Evolutionary conservation across 1,139 yeast species (phyloP).

Genomic region (Candida tunisiensis): DNA sequence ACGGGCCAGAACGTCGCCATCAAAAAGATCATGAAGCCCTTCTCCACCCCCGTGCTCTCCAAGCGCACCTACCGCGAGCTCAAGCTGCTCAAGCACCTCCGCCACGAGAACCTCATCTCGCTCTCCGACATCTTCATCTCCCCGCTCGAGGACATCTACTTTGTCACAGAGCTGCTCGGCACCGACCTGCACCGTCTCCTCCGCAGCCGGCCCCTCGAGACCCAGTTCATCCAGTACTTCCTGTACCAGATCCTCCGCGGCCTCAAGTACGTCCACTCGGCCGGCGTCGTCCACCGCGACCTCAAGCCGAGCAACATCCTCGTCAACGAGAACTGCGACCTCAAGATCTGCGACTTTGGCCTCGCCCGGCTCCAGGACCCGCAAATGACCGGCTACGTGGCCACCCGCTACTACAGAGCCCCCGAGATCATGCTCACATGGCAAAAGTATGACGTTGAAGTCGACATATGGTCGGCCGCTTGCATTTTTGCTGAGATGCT

Average conservation of each 20-base stretch:
- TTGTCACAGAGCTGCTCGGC: constrained; percentile 93
- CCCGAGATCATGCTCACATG: constrained; percentile 99
- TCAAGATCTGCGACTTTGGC: constrained; percentile 95
- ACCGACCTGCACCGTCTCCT: constrained; percentile 86
- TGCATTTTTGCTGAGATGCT: constrained; percentile 98
- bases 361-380: constrained; percentile 95
- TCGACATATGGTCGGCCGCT: constrained; percentile 99
- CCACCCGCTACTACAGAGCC: constrained; percentile 92
- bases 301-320: constrained; percentile 84
- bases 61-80: constrained; percentile 93
- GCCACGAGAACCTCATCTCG: constrained; percentile 89
- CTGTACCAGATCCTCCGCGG: constrained; percentile 89
- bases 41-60: constrained; percentile 85
- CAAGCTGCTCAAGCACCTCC: constrained; percentile 78
- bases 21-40: constrained; percentile 95
- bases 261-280: constrained; percentile 87
- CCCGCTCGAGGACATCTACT: constrained; percentile 91
- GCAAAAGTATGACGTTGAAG: constrained; percentile 99
- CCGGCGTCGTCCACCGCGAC: constrained; percentile 94
- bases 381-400: constrained; percentile 97
- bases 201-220: constrained; percentile 86
- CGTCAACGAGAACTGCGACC: constrained; percentile 88
- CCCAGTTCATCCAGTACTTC: constrained; percentile 92
- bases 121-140: constrained; percentile 88
- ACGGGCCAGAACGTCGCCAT: constrained; percentile 93